Evolutionary conservation across 2,329 filamentous ascomycete genomes (phyloP), one percentile per base, ranked within the genome.

Genomic region (Fusarium nematophilum): DNA sequence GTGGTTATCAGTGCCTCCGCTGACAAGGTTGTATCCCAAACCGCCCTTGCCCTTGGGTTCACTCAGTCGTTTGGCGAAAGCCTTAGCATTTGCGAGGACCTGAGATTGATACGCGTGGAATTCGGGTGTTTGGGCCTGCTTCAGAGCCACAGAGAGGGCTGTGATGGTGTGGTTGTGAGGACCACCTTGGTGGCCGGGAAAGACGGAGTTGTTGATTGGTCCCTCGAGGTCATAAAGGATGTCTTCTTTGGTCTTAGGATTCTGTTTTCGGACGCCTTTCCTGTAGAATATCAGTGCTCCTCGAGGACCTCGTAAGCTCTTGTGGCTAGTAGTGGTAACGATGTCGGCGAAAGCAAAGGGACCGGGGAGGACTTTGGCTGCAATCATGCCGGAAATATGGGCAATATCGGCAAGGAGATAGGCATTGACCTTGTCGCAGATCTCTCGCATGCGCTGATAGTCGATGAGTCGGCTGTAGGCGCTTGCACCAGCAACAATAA

Each of bases 111-210:
- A 99, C 49, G 90, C 84, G 75, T 90, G 91, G 83, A 99, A 99
- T 73, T 97, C 93, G 42, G 90, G 86, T 6, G 88, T 88, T 73
- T 93, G 92, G 3, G 92, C 92, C 79, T 99, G 95, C 81, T 97
- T 96, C 56, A 99, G 84, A 10, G 95, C 95, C 42, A 99, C 95
- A 15, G 95, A 88, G 23, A 99, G 84, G 37, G 95, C 95, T 29
- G 95, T 96, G 76, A 99, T 99, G 68, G 95, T 99, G 83, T 99
- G 95, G 82, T 99, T 99, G 81, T 99, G 95, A 48, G 95, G 95
- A 18, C 95, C 95, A 74, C 95, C 95, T 77, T 99, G 95, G 79
- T 99, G 95, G 52, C 95, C 95, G 13, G 95, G 95, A 83, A 99
- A 99, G 59, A 99, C 95, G 51, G 94, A 97, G 69, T 88, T 86